A percentile compares a stretch with the other conserved stretches of the same genome.
phyloP scores from a whole-genome alignment of 306 rosid species.

The Geum urbanum region DNA sequence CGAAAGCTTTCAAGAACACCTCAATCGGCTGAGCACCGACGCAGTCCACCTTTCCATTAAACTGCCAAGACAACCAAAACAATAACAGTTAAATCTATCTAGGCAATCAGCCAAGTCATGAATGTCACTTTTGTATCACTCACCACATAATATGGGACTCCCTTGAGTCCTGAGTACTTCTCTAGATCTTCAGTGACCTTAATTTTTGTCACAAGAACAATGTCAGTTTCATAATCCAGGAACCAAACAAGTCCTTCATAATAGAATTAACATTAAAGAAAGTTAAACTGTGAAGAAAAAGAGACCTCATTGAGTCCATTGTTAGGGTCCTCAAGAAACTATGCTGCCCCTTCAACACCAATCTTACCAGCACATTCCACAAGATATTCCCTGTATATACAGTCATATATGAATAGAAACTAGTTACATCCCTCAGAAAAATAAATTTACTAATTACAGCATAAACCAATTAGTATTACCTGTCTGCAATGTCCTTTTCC shows the following conservation, averaged over 20 bases:
- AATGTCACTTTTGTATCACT: conserved; percentile 25
- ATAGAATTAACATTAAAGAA: conserved; percentile 10
- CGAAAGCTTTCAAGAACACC: conserved; percentile 64
- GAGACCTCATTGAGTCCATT: conserved; percentile 69
- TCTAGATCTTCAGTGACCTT: conserved; percentile 72
- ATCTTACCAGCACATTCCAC: conserved; percentile 64
- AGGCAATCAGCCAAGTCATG: not conserved
- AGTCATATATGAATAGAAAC: conserved; percentile 6
- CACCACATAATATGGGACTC: conserved; percentile 69
- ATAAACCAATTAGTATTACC: conserved; percentile 24
- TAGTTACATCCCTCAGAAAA: not conserved
- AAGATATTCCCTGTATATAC: conserved; percentile 69
- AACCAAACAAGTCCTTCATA: not conserved
- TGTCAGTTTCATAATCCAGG: conserved; percentile 3
- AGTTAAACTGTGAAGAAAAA: not conserved
- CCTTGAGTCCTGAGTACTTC: conserved; percentile 43
- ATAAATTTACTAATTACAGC: not conserved
- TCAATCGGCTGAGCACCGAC: conserved; percentile 71
- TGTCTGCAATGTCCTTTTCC: conserved; percentile 72
- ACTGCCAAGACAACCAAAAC: conserved; percentile 36
- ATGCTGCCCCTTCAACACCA: conserved; percentile 71
- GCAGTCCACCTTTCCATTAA: conserved; percentile 53
- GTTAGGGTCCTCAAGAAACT: conserved; percentile 65
- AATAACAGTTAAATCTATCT: not conserved
- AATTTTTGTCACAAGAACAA: conserved; percentile 23